Percentiles rank a stretch among this genome's conserved stretches.
Evolutionary conservation across 2,329 filamentous ascomycete species (phyloP).

Genomic region (Moelleriella libera): DNA sequence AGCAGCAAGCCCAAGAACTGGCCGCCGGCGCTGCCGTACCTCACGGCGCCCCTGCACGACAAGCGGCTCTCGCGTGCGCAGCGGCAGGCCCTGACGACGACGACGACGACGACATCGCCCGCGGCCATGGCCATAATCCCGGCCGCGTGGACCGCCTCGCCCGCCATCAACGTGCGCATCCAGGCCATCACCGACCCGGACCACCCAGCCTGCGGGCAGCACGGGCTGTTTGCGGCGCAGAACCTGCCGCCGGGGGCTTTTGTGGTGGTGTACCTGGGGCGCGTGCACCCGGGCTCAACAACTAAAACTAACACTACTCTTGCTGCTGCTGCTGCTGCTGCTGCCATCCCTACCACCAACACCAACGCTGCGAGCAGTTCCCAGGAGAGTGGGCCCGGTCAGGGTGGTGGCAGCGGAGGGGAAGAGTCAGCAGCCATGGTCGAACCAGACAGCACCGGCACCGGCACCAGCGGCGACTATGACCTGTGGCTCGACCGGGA

Average conservation of each 20-base stretch:
- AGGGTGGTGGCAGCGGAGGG: slow-evolving; percentile 13
- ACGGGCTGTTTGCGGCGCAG: slow-evolving; percentile 44
- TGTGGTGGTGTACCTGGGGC: slow-evolving; percentile 47
- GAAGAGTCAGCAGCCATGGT: slow-evolving; percentile 2
- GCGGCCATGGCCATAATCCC: slow-evolving; percentile 9
- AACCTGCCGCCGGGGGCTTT: slow-evolving; percentile 38
- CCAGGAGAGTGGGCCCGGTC: no score
- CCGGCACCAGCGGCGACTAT: slow-evolving; percentile 30
- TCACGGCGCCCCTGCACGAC: slow-evolving; percentile 33
- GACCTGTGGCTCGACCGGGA: slow-evolving; percentile 49
- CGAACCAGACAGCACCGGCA: no score
- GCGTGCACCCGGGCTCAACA: slow-evolving; percentile 27
- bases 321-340: no score
- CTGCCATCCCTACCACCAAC: no score
- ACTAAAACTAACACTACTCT: no score
- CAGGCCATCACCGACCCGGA: slow-evolving; percentile 30
- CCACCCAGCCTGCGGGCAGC: slow-evolving; percentile 45
- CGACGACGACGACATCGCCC: slow-evolving; percentile 18
- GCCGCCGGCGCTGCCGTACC: slow-evolving; percentile 38
- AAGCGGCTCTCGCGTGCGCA: slow-evolving; percentile 28
- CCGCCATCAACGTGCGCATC: slow-evolving; percentile 38
- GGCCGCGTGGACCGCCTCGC: slow-evolving; percentile 21
- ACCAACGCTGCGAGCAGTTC: no score
- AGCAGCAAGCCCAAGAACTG: slow-evolving; percentile 40
- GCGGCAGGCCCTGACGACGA: slow-evolving; percentile 19